Conservation (phyloP, 495 filamentous ascomycete species). For the Entonaema liquescens region DNA sequence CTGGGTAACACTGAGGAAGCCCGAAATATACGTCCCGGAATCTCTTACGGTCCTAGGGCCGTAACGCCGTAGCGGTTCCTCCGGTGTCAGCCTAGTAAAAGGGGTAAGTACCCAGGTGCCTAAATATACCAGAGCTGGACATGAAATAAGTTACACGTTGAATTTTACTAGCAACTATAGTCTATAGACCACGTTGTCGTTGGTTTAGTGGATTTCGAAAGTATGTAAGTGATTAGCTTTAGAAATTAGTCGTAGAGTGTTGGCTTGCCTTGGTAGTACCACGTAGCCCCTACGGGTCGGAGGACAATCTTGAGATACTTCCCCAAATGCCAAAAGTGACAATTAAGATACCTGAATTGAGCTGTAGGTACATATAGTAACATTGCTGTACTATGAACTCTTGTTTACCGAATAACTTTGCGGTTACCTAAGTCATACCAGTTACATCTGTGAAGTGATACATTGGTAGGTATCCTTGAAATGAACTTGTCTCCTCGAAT, state of each 20-base stretch:
- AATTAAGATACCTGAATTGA: not conserved
- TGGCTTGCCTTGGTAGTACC: not conserved
- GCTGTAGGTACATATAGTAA: not conserved
- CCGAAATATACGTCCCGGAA: not conserved
- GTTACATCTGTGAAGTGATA: too few relatives aligned
- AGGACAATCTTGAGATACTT: not conserved
- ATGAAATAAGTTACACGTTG: not conserved
- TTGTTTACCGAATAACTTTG: not conserved
- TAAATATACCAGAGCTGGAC: not conserved
- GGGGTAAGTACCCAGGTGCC: not conserved
- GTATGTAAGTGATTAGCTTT: not conserved
- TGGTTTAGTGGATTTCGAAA: not conserved
- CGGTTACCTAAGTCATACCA: not conserved
- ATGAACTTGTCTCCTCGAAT: not conserved
- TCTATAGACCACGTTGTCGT: not conserved
- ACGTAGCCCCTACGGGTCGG: not conserved
- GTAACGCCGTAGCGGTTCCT: not conserved
- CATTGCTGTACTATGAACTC: not conserved
- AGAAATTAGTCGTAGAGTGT: not conserved
- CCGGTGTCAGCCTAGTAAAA: not conserved
- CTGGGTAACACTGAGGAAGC: not conserved
- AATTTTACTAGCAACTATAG: not conserved
- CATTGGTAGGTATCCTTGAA: too few relatives aligned
- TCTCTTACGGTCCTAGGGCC: not conserved
- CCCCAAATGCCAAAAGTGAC: not conserved